Base-by-base conservation (phyloP, 768 basidiomycete genomes). In the Steccherinum ochraceum region DNA sequence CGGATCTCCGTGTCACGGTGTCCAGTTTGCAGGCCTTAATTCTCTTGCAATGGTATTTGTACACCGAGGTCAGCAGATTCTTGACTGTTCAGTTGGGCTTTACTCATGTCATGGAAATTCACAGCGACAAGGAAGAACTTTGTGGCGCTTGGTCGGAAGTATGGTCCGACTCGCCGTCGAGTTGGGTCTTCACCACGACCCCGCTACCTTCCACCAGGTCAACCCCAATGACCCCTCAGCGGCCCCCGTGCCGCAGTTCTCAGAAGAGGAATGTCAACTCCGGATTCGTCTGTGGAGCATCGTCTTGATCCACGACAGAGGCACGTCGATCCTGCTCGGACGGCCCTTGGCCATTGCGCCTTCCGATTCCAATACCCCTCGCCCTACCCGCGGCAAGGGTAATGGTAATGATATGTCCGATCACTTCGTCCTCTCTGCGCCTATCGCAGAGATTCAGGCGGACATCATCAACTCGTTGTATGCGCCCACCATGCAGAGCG, bases 381-480 rank as follows among this genome's bases (percentile, higher is more conserved):
- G 74, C 44, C 88, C 89, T 1, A 69, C 74, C 39, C 79, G 80
- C 7, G 56, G 72, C 21, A 70, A 73, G 60, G 70, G 71, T 21
- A 65, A 66, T 41, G 70, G 71, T 21, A 65, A 66, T 41, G 81
- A 86, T 46, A 80, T 85, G 56, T 88, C 87, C 2, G 86, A 89
- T 58, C 88, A 92, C 63, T 92, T 91, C 63, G 75, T 85, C 48
- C 71, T 83, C 21, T 89, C 86, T 18, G 79, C 83, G 48, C 82
- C 86, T 5, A 73, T 92, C 43, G 83, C 83, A 20, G 86, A 89
- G 56, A 89, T 93, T 51, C 90, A 93, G 56, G 90, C 89, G 3
- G 90, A 92, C 55, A 89, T 93, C 53, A 87, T 92, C 71, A 89
- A 88, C 62, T 88, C 87, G 10, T 74, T 93, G 5, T 93, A 92